phyloP scores from a whole-genome alignment of 2,329 filamentous ascomycete species.

The Colletotrichum agaves region DNA sequence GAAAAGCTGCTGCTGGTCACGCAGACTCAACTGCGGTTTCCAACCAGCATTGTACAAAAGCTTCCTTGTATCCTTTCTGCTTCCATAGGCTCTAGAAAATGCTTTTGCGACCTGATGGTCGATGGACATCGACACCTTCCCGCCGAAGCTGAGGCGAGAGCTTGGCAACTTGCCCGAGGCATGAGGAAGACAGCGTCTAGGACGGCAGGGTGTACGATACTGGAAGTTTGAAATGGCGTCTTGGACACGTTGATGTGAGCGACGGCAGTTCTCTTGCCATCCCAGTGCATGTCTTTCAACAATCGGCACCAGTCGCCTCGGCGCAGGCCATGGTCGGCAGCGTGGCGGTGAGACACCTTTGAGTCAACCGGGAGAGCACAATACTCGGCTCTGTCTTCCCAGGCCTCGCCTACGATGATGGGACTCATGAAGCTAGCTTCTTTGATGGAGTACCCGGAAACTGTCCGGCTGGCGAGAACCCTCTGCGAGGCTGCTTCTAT shows the following conservation, averaged over 20 bases:
- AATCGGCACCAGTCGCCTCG: slow-evolving; percentile 47
- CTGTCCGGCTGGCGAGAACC: not conserved
- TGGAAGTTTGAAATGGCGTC: slow-evolving; percentile 39
- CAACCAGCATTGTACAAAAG: slow-evolving; percentile 49
- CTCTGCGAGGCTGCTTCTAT: slow-evolving; percentile 35
- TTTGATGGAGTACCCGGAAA: slow-evolving; percentile 5
- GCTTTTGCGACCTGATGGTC: slow-evolving; percentile 41
- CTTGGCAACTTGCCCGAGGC: slow-evolving; percentile 40
- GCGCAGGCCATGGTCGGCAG: slow-evolving; percentile 42
- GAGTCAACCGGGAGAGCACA: slow-evolving; percentile 41
- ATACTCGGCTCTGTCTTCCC: slow-evolving; percentile 45
- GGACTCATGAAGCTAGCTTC: slow-evolving; percentile 45
- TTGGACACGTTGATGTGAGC: slow-evolving; percentile 41
- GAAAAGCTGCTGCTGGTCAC: slow-evolving; percentile 44
- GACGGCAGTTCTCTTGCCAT: slow-evolving; percentile 40
- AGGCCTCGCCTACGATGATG: slow-evolving; percentile 44
- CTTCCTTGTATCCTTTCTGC: slow-evolving; percentile 38
- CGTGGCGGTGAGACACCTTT: slow-evolving; percentile 44
- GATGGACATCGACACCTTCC: slow-evolving; percentile 44
- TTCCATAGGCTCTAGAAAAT: slow-evolving; percentile 36
- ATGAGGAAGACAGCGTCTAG: slow-evolving; percentile 50
- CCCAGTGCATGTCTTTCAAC: slow-evolving; percentile 45
- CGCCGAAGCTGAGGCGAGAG: slow-evolving; percentile 36
- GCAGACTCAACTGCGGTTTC: slow-evolving; percentile 52
- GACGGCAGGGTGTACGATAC: slow-evolving; percentile 39